phyloP scores from a whole-genome alignment of 495 filamentous ascomycete species.

The Articulospora tetracladia region DNA sequence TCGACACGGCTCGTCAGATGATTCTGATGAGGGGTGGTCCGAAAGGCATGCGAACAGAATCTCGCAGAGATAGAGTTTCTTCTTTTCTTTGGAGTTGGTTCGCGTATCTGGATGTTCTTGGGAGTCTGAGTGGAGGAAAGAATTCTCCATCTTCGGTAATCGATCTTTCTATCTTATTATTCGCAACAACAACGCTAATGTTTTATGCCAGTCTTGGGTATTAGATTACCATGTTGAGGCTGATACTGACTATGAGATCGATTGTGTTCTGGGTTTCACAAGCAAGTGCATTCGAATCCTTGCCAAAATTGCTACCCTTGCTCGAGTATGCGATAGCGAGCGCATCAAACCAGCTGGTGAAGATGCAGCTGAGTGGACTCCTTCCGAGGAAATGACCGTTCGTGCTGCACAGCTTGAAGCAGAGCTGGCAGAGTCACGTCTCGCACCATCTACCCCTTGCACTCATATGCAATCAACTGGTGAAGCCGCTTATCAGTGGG shows the following conservation, averaged over 20 bases:
- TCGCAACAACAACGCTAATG: neutral
- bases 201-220: conserved; percentile 12
- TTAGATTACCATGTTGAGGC: conserved; percentile 44
- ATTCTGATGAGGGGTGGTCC: conserved; percentile 65
- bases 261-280: conserved; percentile 80
- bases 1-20: conserved; percentile 71
- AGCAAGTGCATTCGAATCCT: conserved; percentile 66
- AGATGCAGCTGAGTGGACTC: conserved; percentile 53
- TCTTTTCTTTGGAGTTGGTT: conserved; percentile 86
- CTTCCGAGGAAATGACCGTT: conserved; percentile 45
- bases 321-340: conserved; percentile 64
- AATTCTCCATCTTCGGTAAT: conserved; percentile 37
- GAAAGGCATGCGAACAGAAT: conserved; percentile 40
- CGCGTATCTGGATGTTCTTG: conserved; percentile 79
- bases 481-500: conserved; percentile 43
- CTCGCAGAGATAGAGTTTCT: conserved; percentile 55
- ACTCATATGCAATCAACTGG: conserved; percentile 43
- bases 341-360: conserved; percentile 57
- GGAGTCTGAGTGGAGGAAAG: conserved; percentile 67
- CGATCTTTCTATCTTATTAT: neutral
- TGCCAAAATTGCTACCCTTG: conserved; percentile 68
- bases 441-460: conserved; percentile 36
- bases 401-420: conserved; percentile 53
- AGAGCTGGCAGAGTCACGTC: conserved; percentile 42
- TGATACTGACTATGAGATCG: conserved; percentile 59